Percentiles rank a stretch among this genome's conserved stretches.
phyloP scores from a whole-genome alignment of 2,329 filamentous ascomycete species.

The Trichophyton mentagrophytes region DNA sequence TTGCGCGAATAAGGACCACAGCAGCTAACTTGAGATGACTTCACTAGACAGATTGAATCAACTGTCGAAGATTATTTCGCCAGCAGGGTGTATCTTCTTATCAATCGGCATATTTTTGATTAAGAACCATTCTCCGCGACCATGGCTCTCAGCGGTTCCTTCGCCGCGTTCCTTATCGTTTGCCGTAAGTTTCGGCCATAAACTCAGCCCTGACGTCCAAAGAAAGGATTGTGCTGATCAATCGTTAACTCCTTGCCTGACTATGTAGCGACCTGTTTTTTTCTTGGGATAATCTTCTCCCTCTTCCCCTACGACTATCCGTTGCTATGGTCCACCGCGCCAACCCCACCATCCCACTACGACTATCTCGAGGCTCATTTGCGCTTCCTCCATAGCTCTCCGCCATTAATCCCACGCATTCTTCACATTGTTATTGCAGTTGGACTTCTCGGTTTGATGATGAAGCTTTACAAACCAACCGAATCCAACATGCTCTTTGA shows the following conservation, averaged over 20 bases:
- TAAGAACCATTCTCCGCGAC: background rate
- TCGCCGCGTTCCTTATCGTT: slow-evolving; percentile 94
- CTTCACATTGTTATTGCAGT: slow-evolving; percentile 86
- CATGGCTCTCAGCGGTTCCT: slow-evolving; percentile 46
- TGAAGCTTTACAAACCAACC: slow-evolving; percentile 86
- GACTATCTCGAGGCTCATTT: slow-evolving; percentile 81
- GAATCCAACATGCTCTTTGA: slow-evolving; percentile 96
- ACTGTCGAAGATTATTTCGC: background rate
- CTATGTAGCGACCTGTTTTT: slow-evolving; percentile 70
- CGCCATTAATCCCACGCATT: slow-evolving; percentile 81
- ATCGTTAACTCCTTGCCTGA: background rate
- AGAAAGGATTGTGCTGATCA: background rate
- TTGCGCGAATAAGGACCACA: background rate
- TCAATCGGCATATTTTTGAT: background rate
- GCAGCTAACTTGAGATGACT: background rate
- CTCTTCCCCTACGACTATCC: slow-evolving; percentile 72
- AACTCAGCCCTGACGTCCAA: slow-evolving; percentile 8
- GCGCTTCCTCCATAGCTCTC: slow-evolving; percentile 78
- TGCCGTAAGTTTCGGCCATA: slow-evolving; percentile 54
- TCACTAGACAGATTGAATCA: background rate
- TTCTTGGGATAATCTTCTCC: slow-evolving; percentile 95
- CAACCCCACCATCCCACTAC: slow-evolving; percentile 50
- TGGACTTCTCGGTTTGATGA: slow-evolving; percentile 76
- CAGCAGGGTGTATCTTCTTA: background rate
- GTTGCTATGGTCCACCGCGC: slow-evolving; percentile 34